Base-by-base conservation (phyloP, 148 eudicot species). In the Tetragonia tetragonoides region DNA sequence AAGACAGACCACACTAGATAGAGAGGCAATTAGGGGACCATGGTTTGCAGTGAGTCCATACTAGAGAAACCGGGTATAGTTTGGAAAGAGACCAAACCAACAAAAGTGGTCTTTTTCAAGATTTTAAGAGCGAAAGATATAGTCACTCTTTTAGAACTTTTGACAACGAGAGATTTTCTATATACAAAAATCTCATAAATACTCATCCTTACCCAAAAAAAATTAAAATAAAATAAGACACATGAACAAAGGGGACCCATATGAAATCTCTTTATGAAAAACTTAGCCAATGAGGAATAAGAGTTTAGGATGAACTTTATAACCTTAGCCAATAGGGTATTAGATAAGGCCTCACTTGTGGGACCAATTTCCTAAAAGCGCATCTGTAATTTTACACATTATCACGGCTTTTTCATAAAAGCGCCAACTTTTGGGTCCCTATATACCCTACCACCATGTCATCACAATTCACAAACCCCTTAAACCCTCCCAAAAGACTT, bases 331-430 rank as follows among this genome's bases (percentile, higher is more conserved):
- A 93, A 93, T 93, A 17, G 72, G 73, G 81, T 7, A 75, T 75
- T 40, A 91, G 96, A 93, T 91, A 88, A 91, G 90, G 86, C 85
- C 62, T 79, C 65, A 47, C 28, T 23, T 10, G 37, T 77, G 85
- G 92, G 89, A 56, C 89, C 64, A 7, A 3, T 3, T 7, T 7
- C 83, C 85, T n/a, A 87, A 84, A 84, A 74, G 77, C 18, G 70
- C 76, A 77, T 17, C 64, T 68, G n/a, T n/a, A 60, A n/a, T 68
- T 44, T 78, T 70, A 51, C n/a, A 74, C 85, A 23, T 77, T 21
- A 20, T 61, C 51, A 18, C 39, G 40, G 41, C 49, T 59, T 68
- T 20, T 54, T 72, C 65, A 37, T 86, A 89, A 90, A 86, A 78
- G 91, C 78, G 87, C 88, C 75, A 49, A 38, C 37, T 38, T 78